Percentiles rank a stretch among this genome's conserved stretches.
Evolutionary conservation across 768 basidiomycete species (phyloP).

Genomic region (Agrocybe praecox): DNA sequence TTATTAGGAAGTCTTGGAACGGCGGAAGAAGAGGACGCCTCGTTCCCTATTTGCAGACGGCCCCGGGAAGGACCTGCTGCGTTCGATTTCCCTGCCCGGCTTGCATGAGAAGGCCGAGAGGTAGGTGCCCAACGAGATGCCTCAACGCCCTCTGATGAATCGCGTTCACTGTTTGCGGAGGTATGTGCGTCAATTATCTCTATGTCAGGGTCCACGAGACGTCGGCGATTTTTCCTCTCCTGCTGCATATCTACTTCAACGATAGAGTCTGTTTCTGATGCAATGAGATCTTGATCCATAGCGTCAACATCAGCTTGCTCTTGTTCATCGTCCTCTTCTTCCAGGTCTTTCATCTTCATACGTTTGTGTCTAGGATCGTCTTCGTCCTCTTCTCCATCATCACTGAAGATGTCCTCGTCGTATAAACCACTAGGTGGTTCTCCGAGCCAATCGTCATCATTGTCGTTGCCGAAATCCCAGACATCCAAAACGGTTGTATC

Average conservation of each 20-base stretch:
- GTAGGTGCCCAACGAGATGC: slow-evolving; percentile 35
- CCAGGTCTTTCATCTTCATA: slow-evolving; percentile 7
- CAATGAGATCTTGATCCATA: slow-evolving; percentile 70
- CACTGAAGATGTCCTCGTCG: slow-evolving; percentile 66
- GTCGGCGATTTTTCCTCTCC: not conserved
- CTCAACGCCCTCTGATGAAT: slow-evolving; percentile 28
- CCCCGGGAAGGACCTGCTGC: slow-evolving; percentile 13
- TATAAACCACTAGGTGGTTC: slow-evolving; percentile 77
- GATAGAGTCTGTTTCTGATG: slow-evolving; percentile 44
- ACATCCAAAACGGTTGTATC: slow-evolving; percentile 83
- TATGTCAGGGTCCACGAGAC: slow-evolving; percentile 3
- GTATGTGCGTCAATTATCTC: slow-evolving; percentile 10
- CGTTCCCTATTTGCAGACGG: slow-evolving; percentile 2
- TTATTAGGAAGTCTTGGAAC: slow-evolving; percentile 14
- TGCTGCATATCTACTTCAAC: slow-evolving; percentile 21
- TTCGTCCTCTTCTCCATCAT: slow-evolving; percentile 52
- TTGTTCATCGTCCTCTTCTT: slow-evolving; percentile 40
- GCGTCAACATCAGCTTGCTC: slow-evolving; percentile 67
- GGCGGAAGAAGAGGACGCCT: slow-evolving; percentile 7
- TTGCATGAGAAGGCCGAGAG: slow-evolving; percentile 13
- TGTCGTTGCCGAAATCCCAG: slow-evolving; percentile 84
- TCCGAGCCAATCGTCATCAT: slow-evolving; percentile 81
- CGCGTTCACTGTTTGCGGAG: slow-evolving; percentile 18
- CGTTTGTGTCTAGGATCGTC: slow-evolving; percentile 24
- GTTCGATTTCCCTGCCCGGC: slow-evolving; percentile 5